Evolutionary conservation across 2,329 filamentous ascomycete genomes (phyloP), one percentile per base, ranked within the genome.

Genomic region (Penicillium capsulatum): DNA sequence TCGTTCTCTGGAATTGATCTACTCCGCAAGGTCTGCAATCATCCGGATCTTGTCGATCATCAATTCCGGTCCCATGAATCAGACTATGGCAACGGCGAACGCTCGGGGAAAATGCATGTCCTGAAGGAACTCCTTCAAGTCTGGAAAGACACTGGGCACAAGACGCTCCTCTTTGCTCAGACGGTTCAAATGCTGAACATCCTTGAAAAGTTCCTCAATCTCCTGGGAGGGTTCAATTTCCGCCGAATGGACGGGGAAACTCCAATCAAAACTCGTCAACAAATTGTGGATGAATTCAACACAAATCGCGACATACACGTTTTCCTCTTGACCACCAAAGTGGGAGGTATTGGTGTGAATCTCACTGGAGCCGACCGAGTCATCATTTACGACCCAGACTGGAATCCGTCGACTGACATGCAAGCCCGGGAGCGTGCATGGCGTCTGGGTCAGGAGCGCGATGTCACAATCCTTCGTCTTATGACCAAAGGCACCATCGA

Each of bases 401-500:
- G 92, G 92, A 97, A 97, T 56, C 92, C 91, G 2, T 96, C 91
- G 0, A 97, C 91, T 0, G 92, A 98, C 59, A 75, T 96, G 17
- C 92, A 98, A 67, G 92, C 92, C 11, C 83, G 92, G 33, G 92
- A 98, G 66, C 80, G 92, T 57, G 92, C 94, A 4, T 98, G 92
- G 92, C 81, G 92, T 41, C 71, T 98, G 2, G 92, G 92, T 0
- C 92, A 98, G 68, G 96, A 94, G 64, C 83, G 85, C 38, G 88
- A 95, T 33, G 92, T 98, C 17, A 90, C 88, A 3, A 95, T 98
- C 15, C 98, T 96, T 62, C 84, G 94, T 24, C 75, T 98, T n/a
- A 94, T 98, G 86, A 95, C 88, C 3, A 88, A 91, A 4, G 92
- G 92, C 1, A 98, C 94, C 0, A 98, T 98, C 16, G 92, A 98